Evolutionary conservation across 495 filamentous ascomycete genomes (phyloP).

Genomic region (Acidiella bohemica): DNA sequence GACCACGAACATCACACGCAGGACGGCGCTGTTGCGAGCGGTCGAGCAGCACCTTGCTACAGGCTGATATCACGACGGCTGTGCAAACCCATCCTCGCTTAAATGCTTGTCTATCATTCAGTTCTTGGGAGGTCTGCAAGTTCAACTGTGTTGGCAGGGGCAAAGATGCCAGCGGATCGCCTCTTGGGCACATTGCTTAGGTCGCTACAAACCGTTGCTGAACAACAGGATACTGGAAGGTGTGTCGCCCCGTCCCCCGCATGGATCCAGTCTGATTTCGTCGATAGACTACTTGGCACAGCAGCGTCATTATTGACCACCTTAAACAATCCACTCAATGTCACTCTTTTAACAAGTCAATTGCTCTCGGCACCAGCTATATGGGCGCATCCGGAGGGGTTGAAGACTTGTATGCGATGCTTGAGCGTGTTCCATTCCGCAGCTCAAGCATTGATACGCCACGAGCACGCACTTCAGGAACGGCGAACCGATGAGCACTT

Average conservation of each 20-base stretch:
- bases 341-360: constrained; percentile 82
- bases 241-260: constrained; percentile 19
- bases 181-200: constrained; percentile 29
- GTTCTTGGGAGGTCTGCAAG: too few species aligned
- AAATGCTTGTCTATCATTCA: constrained; percentile 3
- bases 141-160: neutral
- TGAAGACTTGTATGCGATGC: constrained; percentile 59
- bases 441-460: constrained; percentile 30
- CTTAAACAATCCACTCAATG: constrained; percentile 79
- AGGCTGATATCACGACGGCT: too few species aligned
- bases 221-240: constrained; percentile 36
- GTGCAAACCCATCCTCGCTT: too few species aligned
- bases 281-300: constrained; percentile 55
- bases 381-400: constrained; percentile 61
- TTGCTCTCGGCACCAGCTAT: constrained; percentile 74
- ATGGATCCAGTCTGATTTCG: constrained; percentile 14
- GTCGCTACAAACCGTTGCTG: constrained; percentile 30
- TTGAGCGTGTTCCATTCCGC: constrained; percentile 84
- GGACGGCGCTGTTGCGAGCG: too few species aligned
- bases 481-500: constrained; percentile 8
- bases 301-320: constrained; percentile 69
- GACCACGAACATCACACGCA: too few species aligned
- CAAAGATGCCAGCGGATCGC: constrained; percentile 28
- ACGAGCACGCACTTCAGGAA: constrained; percentile 33
- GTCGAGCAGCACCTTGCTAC: too few species aligned